Conservation (phyloP, 768 basidiomycete genomes). For the Naganishia kalamii region DNA sequence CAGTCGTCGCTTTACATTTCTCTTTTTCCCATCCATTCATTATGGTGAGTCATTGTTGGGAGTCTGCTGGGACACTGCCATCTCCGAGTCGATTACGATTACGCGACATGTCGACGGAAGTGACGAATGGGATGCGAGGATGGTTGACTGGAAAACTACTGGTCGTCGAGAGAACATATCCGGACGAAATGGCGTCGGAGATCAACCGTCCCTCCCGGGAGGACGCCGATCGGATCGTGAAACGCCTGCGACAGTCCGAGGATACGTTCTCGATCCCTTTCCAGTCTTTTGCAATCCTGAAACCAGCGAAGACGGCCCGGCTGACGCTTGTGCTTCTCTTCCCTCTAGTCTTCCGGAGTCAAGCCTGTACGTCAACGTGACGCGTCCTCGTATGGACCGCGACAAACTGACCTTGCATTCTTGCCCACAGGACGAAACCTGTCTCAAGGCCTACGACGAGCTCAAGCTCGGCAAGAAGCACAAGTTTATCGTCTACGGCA, state of each 20-base stretch:
- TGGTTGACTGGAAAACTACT: not conserved
- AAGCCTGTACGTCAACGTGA: slow-evolving; percentile 35
- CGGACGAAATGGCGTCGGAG: too few relatives aligned
- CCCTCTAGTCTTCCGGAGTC: slow-evolving; percentile 41
- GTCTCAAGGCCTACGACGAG: slow-evolving; percentile 58
- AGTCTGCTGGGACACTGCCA: not conserved
- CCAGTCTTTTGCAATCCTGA: too few relatives aligned
- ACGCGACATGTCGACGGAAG: not conserved
- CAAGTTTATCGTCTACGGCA: slow-evolving; percentile 76
- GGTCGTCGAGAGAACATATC: not conserved
- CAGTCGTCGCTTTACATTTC: not conserved
- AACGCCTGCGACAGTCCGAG: too few relatives aligned
- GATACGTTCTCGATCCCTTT: too few relatives aligned
- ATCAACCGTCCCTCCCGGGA: too few relatives aligned
- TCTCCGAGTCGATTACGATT: too few relatives aligned
- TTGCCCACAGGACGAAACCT: slow-evolving; percentile 43
- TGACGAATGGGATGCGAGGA: not conserved
- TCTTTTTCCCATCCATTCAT: not conserved
- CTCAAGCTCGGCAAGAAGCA: slow-evolving; percentile 69
- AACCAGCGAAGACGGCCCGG: too few relatives aligned
- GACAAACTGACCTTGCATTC: not conserved
- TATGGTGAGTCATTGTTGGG: not conserved
- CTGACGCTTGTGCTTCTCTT: not conserved
- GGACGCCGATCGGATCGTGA: too few relatives aligned
- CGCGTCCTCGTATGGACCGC: not conserved